Conservation (phyloP, 2,329 filamentous ascomycete species). For the Claviceps sp. region DNA sequence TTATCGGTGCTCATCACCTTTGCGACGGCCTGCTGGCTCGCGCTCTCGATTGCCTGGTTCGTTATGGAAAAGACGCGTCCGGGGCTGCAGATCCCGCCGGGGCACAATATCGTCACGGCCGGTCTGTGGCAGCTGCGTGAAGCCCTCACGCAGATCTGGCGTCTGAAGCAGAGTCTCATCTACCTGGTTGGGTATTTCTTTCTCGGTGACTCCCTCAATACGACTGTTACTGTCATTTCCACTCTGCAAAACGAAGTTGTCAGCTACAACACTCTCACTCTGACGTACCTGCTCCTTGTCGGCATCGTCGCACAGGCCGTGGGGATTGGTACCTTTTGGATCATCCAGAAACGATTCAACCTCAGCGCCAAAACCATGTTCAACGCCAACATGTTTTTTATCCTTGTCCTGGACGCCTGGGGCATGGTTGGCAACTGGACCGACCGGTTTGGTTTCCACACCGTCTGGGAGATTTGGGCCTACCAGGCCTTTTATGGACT, state of each 20-base stretch:
- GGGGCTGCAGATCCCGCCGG: constrained; percentile 30
- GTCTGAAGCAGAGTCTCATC: constrained; percentile 49
- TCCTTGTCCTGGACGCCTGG: constrained; percentile 43
- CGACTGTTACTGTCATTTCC: constrained; percentile 53
- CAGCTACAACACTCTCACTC: constrained; percentile 47
- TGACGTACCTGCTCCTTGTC: constrained; percentile 54
- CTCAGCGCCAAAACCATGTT: constrained; percentile 57
- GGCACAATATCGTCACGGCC: constrained; percentile 37
- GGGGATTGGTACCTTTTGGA: constrained; percentile 50
- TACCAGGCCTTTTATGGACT: constrained; percentile 47
- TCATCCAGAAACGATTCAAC: constrained; percentile 43
- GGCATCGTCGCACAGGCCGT: constrained; percentile 49
- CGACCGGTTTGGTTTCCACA: constrained; percentile 28
- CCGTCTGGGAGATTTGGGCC: constrained; percentile 32
- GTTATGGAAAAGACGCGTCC: constrained; percentile 49
- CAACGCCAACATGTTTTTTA: constrained; percentile 46
- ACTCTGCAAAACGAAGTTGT: constrained; percentile 54
- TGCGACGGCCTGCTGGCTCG: constrained; percentile 48
- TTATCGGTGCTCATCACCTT: constrained; percentile 53
- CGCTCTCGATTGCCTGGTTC: constrained; percentile 55
- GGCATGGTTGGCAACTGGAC: constrained; percentile 35
- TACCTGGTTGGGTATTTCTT: constrained; percentile 57
- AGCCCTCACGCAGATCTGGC: constrained; percentile 46
- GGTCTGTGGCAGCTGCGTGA: constrained; percentile 49
- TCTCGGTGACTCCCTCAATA: constrained; percentile 57